A percentile compares a stretch with the other conserved stretches of the same genome.
These are phyloP conservation scores for Dendrocalamus sinicus DNA, from an alignment of 176 grass and related monocot species.

Conservation along the genomic window DNA sequence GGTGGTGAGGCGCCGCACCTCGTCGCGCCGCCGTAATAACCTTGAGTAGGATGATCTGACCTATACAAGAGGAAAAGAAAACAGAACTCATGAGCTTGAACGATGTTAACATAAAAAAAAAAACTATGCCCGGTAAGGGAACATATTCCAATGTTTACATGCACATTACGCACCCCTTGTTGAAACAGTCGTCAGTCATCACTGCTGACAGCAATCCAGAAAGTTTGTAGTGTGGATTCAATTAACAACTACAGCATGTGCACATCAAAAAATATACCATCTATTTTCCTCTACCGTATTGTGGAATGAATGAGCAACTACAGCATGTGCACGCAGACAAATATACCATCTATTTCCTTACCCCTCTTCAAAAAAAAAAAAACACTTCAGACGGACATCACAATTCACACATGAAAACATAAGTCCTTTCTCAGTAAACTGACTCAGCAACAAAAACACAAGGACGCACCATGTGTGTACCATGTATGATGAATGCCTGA, in stretches of 20 bases:
- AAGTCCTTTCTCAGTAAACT: neutral
- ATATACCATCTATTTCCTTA: neutral
- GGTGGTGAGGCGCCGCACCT: no score
- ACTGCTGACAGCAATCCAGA: neutral
- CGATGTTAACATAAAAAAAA: neutral
- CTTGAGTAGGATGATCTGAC: slow-evolving; percentile 8
- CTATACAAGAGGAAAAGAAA: neutral
- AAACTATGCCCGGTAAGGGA: neutral
- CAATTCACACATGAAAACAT: neutral
- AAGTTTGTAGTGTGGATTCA: neutral
- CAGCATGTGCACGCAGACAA: neutral
- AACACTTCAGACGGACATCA: neutral
- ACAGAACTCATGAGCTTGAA: neutral
- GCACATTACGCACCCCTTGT: neutral
- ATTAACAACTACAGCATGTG: no score
- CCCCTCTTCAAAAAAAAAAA: neutral
- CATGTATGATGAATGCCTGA: neutral
- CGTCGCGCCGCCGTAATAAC: no score
- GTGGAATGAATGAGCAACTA: neutral
- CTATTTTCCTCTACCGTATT: no score
- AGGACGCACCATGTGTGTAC: neutral
- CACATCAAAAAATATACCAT: no score
- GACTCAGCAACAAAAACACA: neutral
- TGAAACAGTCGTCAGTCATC: neutral
- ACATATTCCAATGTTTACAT: neutral